phyloP scores from a whole-genome alignment of 768 basidiomycete genomes.

The Trametes punicea region DNA sequence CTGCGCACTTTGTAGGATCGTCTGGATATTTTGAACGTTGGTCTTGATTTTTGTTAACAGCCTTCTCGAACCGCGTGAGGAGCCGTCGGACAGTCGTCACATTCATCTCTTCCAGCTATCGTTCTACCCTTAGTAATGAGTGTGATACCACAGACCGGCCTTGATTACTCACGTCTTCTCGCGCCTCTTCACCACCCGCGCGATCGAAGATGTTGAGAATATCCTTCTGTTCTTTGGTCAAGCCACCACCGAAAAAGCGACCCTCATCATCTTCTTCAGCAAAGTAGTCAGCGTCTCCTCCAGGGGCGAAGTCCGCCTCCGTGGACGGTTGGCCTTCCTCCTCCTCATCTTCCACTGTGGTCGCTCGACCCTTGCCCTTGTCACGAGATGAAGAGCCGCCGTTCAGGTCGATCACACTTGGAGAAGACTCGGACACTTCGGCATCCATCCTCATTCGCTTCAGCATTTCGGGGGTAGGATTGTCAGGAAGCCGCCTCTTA shows the following conservation, averaged over 20 bases:
- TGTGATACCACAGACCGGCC: background rate
- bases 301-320: conserved; percentile 66
- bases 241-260: conserved; percentile 89
- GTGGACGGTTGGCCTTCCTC: conserved; percentile 37
- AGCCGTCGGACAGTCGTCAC: conserved; percentile 68
- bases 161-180: conserved; percentile 55
- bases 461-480: conserved; percentile 76
- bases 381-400: conserved; percentile 5
- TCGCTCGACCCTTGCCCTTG: conserved; percentile 39
- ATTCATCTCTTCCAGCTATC: conserved; percentile 63
- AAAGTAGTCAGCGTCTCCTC: conserved; percentile 88
- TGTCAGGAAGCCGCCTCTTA: conserved; percentile 75
- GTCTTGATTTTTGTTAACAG: conserved; percentile 93
- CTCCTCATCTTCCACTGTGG: conserved; percentile 62
- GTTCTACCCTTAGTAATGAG: conserved; percentile 19
- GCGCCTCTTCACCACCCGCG: conserved; percentile 56
- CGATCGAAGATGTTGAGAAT: conserved; percentile 93
- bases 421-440: conserved; percentile 12
- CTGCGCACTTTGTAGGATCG: conserved; percentile 81
- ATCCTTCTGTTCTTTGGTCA: conserved; percentile 90
- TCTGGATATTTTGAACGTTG: conserved; percentile 93
- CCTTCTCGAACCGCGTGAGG: conserved; percentile 79
- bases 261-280: conserved; percentile 90
- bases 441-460: conserved; percentile 70
- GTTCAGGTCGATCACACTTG: conserved; percentile 11